Conservation (phyloP, 306 rosid genomes). For the Begonia peltatifolia region DNA sequence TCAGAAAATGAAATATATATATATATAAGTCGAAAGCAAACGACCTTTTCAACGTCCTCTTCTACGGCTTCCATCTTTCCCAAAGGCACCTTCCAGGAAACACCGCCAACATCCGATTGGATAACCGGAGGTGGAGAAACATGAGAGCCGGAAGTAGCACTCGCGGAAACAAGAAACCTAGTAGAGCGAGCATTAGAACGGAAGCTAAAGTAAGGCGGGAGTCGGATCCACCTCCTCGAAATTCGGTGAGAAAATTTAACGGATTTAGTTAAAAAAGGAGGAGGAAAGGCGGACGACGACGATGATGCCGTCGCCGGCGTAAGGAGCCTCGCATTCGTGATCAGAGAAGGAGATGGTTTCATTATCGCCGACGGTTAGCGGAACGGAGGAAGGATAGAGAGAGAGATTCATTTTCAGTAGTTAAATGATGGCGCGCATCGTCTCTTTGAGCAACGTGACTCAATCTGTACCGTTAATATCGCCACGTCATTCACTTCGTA, state of each 20-base stretch:
- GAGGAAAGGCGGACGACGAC: slow-evolving; percentile 3
- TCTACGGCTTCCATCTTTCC: slow-evolving; percentile 24
- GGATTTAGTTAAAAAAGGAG: slow-evolving; percentile 6
- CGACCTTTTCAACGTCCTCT: slow-evolving; percentile 50
- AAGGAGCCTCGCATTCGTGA: slow-evolving; percentile 11
- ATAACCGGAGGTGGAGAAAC: slow-evolving; percentile 28
- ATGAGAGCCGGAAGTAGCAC: slow-evolving; percentile 19
- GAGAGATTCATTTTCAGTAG: neutral
- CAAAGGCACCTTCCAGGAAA: slow-evolving; percentile 6
- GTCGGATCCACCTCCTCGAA: too few species aligned
- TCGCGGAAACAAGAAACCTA: slow-evolving; percentile 15
- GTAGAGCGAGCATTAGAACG: slow-evolving; percentile 1
- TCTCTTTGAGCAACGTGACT: too few species aligned
- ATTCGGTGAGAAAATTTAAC: slow-evolving; percentile 10
- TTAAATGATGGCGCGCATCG: too few species aligned
- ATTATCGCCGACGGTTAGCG: slow-evolving; percentile 9
- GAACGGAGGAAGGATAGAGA: slow-evolving; percentile 1
- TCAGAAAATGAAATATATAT: neutral
- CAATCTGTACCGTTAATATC: too few species aligned
- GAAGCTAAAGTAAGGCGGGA: slow-evolving; percentile 1
- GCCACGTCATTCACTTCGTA: too few species aligned
- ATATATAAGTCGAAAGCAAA: neutral
- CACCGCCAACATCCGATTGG: slow-evolving; percentile 14
- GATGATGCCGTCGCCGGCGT: neutral
- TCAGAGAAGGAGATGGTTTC: slow-evolving; percentile 31